Percentiles rank a stretch among this genome's conserved stretches.
phyloP scores from a whole-genome alignment of 352 stramenopile genomes.

The Pythium utonaiense region DNA sequence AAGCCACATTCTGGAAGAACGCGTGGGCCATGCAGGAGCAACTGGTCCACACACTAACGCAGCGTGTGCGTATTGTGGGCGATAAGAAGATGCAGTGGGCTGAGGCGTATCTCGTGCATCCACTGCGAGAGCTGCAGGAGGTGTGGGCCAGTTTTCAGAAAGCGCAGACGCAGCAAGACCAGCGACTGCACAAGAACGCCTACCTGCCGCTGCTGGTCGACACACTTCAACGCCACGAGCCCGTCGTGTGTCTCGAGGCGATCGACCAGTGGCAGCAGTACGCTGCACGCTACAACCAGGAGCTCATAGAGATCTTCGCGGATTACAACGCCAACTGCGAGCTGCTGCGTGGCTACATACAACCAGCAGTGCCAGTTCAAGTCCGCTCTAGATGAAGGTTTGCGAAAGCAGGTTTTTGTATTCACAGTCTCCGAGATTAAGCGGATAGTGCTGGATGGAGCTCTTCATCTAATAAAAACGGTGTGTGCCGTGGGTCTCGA shows the following conservation, averaged over 20 bases:
- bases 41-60: conserved; percentile 9
- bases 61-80: conserved; percentile 15
- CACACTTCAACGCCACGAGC: conserved; percentile 17
- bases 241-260: conserved; percentile 14
- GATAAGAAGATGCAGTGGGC: conserved; percentile 28
- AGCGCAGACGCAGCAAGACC: conserved; percentile 12
- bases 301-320: conserved; percentile 11
- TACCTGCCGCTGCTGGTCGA: conserved; percentile 26
- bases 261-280: conserved; percentile 24
- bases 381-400: not conserved
- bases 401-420: not conserved
- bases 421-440: not conserved
- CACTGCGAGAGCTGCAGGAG: conserved; percentile 19
- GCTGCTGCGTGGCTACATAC: conserved; percentile 16
- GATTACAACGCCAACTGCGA: conserved; percentile 23
- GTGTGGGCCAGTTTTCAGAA: conserved; percentile 22
- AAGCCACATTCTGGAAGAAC: conserved; percentile 15
- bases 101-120: conserved; percentile 7
- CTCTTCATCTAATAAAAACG: no score
- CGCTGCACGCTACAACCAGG: conserved; percentile 3
- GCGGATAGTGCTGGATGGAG: no score
- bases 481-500: no score
- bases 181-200: conserved; percentile 24
- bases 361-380: not conserved
- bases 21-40: conserved; percentile 23